A percentile compares a stretch with the other conserved stretches of the same genome.
Conservation (phyloP, 371 early-diverging fungal genomes). For the Mortierella polycephala region DNA sequence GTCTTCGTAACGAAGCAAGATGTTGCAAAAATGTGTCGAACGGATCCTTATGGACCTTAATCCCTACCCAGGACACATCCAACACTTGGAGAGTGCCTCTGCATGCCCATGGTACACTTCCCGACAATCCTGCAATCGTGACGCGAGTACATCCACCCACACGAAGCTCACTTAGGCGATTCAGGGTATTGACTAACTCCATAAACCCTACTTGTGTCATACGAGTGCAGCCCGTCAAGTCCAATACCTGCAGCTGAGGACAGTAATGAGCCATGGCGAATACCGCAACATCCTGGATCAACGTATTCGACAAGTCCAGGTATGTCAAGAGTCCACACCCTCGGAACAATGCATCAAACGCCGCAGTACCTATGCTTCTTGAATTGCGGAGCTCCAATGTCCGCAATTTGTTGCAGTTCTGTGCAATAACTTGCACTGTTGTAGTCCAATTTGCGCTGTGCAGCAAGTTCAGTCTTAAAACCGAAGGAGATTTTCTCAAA, state of each 20-base stretch:
- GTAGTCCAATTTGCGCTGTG: constrained; percentile 35
- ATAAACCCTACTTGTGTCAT: constrained; percentile 21
- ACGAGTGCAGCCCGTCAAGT: constrained; percentile 31
- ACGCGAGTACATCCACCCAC: constrained; percentile 23
- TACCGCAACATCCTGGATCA: constrained; percentile 29
- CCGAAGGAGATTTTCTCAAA: constrained; percentile 18
- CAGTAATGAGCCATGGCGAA: constrained; percentile 16
- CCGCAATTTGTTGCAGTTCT: constrained; percentile 15
- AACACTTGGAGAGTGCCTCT: constrained; percentile 11
- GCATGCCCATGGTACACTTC: constrained; percentile 13
- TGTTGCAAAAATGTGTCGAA: constrained; percentile 15
- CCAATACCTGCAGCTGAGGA: constrained; percentile 12
- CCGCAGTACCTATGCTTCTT: constrained; percentile 25
- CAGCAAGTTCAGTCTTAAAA: constrained; percentile 17
- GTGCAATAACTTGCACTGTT: constrained; percentile 28
- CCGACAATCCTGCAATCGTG: constrained; percentile 19
- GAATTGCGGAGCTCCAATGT: constrained; percentile 29
- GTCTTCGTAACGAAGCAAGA: constrained; percentile 13
- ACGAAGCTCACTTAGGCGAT: constrained; percentile 4
- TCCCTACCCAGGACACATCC: constrained; percentile 31
- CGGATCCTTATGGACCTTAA: constrained; percentile 10
- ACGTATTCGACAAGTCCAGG: constrained; percentile 27
- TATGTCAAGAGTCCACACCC: constrained; percentile 10
- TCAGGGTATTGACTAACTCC: constrained; percentile 12
- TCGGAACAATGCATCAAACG: constrained; percentile 33